Percentiles rank a stretch among this genome's conserved stretches.
Conservation (phyloP, 768 basidiomycete species). For the Chalciporus pseudorubinellus region DNA sequence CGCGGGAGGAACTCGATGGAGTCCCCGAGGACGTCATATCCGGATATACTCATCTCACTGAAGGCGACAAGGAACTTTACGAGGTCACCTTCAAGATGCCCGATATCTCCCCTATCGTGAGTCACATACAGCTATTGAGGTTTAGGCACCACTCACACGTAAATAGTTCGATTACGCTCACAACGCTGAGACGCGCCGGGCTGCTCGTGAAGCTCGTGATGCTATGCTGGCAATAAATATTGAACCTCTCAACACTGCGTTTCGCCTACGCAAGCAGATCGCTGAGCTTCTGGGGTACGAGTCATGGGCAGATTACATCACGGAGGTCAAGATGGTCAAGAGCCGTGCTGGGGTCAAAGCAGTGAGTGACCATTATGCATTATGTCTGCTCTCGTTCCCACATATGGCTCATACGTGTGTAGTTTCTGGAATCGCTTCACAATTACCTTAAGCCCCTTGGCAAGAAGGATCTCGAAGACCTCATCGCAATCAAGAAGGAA, state of each 20-base stretch:
- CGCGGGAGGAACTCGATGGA: slow-evolving; percentile 71
- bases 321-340: slow-evolving; percentile 84
- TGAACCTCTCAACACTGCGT: slow-evolving; percentile 62
- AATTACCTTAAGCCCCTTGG: slow-evolving; percentile 71
- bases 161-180: slow-evolving; percentile 72
- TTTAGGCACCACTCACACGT: not conserved
- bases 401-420: not conserved
- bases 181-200: slow-evolving; percentile 62
- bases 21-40: slow-evolving; percentile 76
- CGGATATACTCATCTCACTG: slow-evolving; percentile 65
- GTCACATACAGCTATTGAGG: slow-evolving; percentile 16
- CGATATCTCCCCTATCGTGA: slow-evolving; percentile 72
- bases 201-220: slow-evolving; percentile 63
- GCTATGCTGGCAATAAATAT: slow-evolving; percentile 64
- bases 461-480: slow-evolving; percentile 57
- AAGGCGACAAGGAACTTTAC: slow-evolving; percentile 54
- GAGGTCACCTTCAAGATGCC: slow-evolving; percentile 80
- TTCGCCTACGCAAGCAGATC: slow-evolving; percentile 67
- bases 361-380: no score
- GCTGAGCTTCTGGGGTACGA: slow-evolving; percentile 66
- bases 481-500: slow-evolving; percentile 70
- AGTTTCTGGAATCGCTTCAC: slow-evolving; percentile 78
- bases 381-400: not conserved
- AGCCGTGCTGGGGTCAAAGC: slow-evolving; percentile 54
- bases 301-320: slow-evolving; percentile 81